Conservation (phyloP, 78 protist genomes). For the Dictyostelium intermedium region DNA sequence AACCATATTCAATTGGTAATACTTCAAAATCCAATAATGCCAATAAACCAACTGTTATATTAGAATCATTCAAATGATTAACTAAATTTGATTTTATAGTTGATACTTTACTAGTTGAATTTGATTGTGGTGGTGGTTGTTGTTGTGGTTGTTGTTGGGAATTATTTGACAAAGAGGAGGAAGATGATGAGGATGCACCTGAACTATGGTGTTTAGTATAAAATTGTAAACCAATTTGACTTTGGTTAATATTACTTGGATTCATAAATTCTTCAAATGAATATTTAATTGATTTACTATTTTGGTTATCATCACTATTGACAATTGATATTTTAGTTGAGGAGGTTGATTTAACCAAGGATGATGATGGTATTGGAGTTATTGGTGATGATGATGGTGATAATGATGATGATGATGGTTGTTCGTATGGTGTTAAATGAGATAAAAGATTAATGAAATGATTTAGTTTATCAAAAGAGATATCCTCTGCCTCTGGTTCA, state of each 20-base stretch:
- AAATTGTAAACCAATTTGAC: not conserved
- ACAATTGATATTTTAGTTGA: not conserved
- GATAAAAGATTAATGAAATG: not conserved
- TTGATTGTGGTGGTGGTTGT: too few species aligned
- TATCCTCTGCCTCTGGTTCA: not conserved
- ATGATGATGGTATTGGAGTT: not conserved
- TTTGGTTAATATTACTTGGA: slow-evolving; percentile 39
- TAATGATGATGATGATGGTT: not conserved
- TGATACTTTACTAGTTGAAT: not conserved
- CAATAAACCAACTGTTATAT: not conserved
- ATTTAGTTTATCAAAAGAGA: slow-evolving; percentile 24
- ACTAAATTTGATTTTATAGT: not conserved
- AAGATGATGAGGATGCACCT: not conserved
- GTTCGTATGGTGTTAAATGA: not conserved
- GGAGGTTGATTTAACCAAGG: not conserved
- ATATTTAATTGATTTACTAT: slow-evolving; percentile 9
- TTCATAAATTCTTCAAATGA: slow-evolving; percentile 71
- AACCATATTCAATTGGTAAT: not conserved
- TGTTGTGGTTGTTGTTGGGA: not conserved
- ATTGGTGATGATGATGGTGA: not conserved
- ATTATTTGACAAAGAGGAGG: not conserved
- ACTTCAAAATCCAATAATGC: not conserved
- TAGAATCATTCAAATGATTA: not conserved
- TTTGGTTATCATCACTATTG: not conserved
- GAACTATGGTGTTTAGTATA: not conserved